A percentile compares a stretch with the other conserved stretches of the same genome.
These are phyloP conservation scores for Aspergillus flavus DNA, from an alignment of 2,329 filamentous ascomycete genomes.

Conservation along the genomic window DNA sequence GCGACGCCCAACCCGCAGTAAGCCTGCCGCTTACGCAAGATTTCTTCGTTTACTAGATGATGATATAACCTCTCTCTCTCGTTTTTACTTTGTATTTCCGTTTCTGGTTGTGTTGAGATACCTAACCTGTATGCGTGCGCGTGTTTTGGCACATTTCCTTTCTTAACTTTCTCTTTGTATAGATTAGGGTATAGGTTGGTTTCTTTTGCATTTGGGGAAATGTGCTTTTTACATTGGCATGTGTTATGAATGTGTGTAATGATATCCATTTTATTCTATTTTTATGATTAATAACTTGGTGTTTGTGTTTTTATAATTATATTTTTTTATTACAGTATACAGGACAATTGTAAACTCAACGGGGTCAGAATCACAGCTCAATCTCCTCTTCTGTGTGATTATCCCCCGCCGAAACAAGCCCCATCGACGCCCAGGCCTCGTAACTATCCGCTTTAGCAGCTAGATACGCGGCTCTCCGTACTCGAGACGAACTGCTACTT, in stretches of 20 bases:
- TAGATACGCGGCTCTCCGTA: conserved; percentile 40
- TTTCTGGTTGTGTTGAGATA: background rate
- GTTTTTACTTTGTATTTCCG: background rate
- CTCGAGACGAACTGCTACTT: conserved; percentile 22
- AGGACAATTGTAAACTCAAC: background rate
- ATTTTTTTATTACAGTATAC: background rate
- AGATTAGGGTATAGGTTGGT: conserved; percentile 6
- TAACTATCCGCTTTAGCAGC: conserved; percentile 46
- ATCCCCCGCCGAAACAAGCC: conserved; percentile 47
- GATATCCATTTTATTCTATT: background rate
- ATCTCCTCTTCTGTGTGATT: conserved; percentile 47
- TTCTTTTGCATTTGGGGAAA: background rate
- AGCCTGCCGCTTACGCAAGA: conserved; percentile 74
- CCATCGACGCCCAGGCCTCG: conserved; percentile 45
- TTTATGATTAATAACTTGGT: background rate
- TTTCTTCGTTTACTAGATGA: conserved; percentile 25
- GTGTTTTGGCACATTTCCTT: background rate
- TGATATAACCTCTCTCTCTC: background rate
- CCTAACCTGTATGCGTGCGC: background rate
- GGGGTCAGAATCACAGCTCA: conserved; percentile 38
- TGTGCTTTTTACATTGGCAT: background rate
- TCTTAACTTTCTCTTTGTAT: conserved; percentile 7
- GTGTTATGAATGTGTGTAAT: background rate
- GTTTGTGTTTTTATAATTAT: background rate
- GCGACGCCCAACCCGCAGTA: conserved; percentile 71